phyloP scores from a whole-genome alignment of 768 basidiomycete genomes.

The Vararia minispora region DNA sequence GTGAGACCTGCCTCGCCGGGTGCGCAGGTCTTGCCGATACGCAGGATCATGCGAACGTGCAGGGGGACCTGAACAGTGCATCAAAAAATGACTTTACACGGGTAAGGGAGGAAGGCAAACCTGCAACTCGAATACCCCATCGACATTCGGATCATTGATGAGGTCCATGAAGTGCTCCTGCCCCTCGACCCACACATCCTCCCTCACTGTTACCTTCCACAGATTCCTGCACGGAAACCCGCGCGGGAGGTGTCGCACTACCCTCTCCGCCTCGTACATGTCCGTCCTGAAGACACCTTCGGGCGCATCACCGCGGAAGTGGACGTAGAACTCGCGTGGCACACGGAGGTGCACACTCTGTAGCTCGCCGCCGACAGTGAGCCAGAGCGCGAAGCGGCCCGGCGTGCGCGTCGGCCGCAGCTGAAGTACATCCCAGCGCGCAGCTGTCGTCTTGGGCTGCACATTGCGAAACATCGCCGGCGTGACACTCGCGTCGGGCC shows the following conservation, averaged over 20 bases:
- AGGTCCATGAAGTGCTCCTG: slow-evolving; percentile 89
- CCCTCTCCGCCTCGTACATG: slow-evolving; percentile 61
- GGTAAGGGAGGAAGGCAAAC: slow-evolving; percentile 27
- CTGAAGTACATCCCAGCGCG: slow-evolving; percentile 90
- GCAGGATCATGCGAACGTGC: slow-evolving; percentile 67
- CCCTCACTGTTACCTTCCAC: slow-evolving; percentile 73
- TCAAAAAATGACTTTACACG: too few species aligned
- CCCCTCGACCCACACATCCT: slow-evolving; percentile 73
- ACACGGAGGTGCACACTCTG: slow-evolving; percentile 76
- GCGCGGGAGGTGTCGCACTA: slow-evolving; percentile 69
- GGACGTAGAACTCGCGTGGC: slow-evolving; percentile 87
- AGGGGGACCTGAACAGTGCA: slow-evolving; percentile 56
- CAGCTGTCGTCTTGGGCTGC: slow-evolving; percentile 43
- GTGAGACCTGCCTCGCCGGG: slow-evolving; percentile 56
- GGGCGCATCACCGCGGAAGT: slow-evolving; percentile 62
- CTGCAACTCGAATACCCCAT: slow-evolving; percentile 91
- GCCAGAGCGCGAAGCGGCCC: slow-evolving; percentile 84
- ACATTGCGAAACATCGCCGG: slow-evolving; percentile 69
- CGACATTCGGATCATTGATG: slow-evolving; percentile 88
- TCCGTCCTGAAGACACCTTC: slow-evolving; percentile 57
- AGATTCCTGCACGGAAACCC: slow-evolving; percentile 68
- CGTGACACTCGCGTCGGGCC: slow-evolving; percentile 28
- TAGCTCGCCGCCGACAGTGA: slow-evolving; percentile 70
- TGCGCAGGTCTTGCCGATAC: slow-evolving; percentile 74
- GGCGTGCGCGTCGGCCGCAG: slow-evolving; percentile 65